Conservation (phyloP, 2,329 filamentous ascomycete species). For the Ceratocystis albifundus region DNA sequence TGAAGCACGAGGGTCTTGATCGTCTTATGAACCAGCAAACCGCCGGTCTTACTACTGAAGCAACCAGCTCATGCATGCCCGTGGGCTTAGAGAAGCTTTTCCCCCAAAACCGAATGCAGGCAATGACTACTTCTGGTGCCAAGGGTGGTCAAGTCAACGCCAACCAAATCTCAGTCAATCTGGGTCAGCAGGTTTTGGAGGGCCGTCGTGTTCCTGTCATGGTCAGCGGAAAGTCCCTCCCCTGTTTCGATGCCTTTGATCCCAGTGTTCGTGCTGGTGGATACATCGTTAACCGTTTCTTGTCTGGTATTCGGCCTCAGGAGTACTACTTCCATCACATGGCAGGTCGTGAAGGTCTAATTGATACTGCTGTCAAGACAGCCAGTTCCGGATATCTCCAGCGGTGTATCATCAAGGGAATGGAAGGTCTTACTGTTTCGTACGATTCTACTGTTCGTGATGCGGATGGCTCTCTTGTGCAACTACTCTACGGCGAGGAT, state of each 20-base stretch:
- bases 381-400: slow-evolving; percentile 94
- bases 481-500: slow-evolving; percentile 95
- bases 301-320: slow-evolving; percentile 92
- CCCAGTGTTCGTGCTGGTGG: slow-evolving; percentile 81
- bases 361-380: slow-evolving; percentile 97
- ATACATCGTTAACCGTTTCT: slow-evolving; percentile 90
- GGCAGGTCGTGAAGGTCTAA: slow-evolving; percentile 95
- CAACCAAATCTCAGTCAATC: slow-evolving; percentile 92
- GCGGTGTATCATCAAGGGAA: slow-evolving; percentile 93
- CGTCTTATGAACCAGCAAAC: slow-evolving; percentile 66
- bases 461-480: slow-evolving; percentile 81
- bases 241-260: slow-evolving; percentile 87
- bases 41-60: slow-evolving; percentile 58
- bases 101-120: slow-evolving; percentile 96
- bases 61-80: slow-evolving; percentile 72
- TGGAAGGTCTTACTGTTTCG: slow-evolving; percentile 85
- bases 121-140: slow-evolving; percentile 93
- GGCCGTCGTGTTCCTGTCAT: slow-evolving; percentile 89
- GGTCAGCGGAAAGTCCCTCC: slow-evolving; percentile 93
- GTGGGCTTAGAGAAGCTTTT: slow-evolving; percentile 78
- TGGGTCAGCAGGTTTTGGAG: slow-evolving; percentile 93
- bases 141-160: slow-evolving; percentile 91
- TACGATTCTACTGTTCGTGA: slow-evolving; percentile 94
- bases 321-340: slow-evolving; percentile 99
- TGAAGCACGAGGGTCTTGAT: slow-evolving; percentile 85